Conservation (phyloP, 208 protist species). For the Acanthamoeba triangularis region DNA sequence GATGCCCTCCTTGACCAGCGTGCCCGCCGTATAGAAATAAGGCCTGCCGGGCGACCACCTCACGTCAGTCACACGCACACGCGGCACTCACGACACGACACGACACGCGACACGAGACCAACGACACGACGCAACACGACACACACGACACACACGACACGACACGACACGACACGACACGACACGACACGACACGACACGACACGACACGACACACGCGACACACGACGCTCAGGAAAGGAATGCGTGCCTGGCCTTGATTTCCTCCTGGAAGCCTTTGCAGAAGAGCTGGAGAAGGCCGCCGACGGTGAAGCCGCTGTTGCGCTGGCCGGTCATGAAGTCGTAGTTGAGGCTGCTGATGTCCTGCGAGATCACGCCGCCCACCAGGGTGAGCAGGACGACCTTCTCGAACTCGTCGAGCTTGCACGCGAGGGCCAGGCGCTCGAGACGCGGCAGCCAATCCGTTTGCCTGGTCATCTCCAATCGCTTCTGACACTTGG, state of each 20-base stretch:
- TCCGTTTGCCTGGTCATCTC: not conserved
- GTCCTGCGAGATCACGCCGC: constrained; percentile 2
- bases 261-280: constrained; percentile 72
- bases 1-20: constrained; percentile 80
- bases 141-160: too few relatives aligned
- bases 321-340: not conserved
- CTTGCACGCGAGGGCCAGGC: constrained; percentile 32
- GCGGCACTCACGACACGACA: too few relatives aligned
- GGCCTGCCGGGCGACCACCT: too few relatives aligned
- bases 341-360: not conserved
- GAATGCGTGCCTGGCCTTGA: not conserved
- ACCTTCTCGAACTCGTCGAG: constrained; percentile 77
- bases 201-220: too few relatives aligned
- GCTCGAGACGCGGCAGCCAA: constrained; percentile 77
- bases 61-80: too few relatives aligned
- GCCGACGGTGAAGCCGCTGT: not conserved
- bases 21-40: constrained; percentile 82
- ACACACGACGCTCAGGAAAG: too few relatives aligned
- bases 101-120: too few relatives aligned
- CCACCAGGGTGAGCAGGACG: constrained; percentile 54
- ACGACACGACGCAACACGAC: too few relatives aligned
- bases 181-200: too few relatives aligned
- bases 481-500: not conserved
- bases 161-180: too few relatives aligned
- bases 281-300: not conserved